Evolutionary conservation across 805 yeast species (phyloP).

Genomic region (Zygotorulaspora chibaensis): DNA sequence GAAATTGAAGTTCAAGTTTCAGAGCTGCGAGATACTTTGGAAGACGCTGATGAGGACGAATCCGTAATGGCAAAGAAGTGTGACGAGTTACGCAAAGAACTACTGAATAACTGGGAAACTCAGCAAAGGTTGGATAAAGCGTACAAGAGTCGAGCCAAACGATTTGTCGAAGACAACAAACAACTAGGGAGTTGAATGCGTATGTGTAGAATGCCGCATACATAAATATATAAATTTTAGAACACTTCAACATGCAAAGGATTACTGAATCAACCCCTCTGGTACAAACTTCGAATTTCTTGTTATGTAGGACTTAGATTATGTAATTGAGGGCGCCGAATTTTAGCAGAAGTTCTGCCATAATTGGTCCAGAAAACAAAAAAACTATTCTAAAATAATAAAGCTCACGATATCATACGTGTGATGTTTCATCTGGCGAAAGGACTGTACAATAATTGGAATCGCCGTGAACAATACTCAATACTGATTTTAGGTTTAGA

Average conservation of each 20-base stretch:
- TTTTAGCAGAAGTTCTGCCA: no score
- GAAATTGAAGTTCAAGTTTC: constrained; percentile 30
- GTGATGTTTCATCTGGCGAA: constrained; percentile 64
- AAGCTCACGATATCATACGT: neutral
- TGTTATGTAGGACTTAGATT: no score
- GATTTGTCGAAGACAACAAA: neutral
- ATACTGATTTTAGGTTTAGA: constrained; percentile 84
- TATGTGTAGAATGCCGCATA: no score
- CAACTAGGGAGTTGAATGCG: no score
- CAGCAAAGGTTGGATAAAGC: constrained; percentile 10
- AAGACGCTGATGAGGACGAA: constrained; percentile 23
- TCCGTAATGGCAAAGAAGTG: constrained; percentile 23
- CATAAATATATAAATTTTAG: no score
- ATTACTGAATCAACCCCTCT: no score
- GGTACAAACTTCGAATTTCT: no score
- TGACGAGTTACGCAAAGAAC: constrained; percentile 14
- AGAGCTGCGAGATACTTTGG: constrained; percentile 27
- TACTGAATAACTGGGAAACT: constrained; percentile 10
- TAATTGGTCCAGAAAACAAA: neutral
- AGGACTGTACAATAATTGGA: constrained; percentile 56
- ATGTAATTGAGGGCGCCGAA: no score
- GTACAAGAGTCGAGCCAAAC: constrained; percentile 11
- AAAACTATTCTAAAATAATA: neutral
- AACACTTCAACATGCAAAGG: no score
- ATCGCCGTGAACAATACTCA: constrained; percentile 64